phyloP scores from a whole-genome alignment of 2,329 filamentous ascomycete genomes.

The Sordariomycetes sp. region DNA sequence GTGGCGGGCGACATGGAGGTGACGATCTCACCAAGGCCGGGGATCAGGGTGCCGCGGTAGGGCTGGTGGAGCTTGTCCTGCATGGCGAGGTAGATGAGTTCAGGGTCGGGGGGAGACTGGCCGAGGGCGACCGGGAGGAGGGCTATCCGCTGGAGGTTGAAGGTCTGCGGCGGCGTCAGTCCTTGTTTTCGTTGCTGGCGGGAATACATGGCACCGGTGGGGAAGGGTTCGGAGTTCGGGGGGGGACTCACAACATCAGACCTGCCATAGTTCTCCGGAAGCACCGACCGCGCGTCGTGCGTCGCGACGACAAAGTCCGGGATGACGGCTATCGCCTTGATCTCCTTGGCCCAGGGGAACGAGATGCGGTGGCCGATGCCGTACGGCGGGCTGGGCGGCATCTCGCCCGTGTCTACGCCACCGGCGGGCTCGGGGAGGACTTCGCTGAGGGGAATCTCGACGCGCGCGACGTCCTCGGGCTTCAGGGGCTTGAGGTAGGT shows the following conservation, averaged over 20 bases:
- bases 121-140: slow-evolving; percentile 82
- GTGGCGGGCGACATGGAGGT: slow-evolving; percentile 79
- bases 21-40: slow-evolving; percentile 81
- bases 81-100: slow-evolving; percentile 95
- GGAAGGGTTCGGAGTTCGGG: too few species aligned
- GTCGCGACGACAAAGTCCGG: slow-evolving; percentile 95
- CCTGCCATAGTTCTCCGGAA: slow-evolving; percentile 68
- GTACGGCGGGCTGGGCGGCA: slow-evolving; percentile 75
- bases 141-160: slow-evolving; percentile 90
- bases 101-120: slow-evolving; percentile 77
- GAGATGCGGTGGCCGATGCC: slow-evolving; percentile 95
- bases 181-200: background rate
- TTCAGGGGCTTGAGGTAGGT: slow-evolving; percentile 90
- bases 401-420: slow-evolving; percentile 77
- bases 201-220: background rate
- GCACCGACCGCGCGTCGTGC: slow-evolving; percentile 72
- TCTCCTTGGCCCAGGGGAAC: slow-evolving; percentile 85
- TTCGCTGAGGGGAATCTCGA: slow-evolving; percentile 88
- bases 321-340: slow-evolving; percentile 95
- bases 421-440: slow-evolving; percentile 84
- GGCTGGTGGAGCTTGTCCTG: slow-evolving; percentile 97
- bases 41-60: slow-evolving; percentile 83
- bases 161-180: slow-evolving; percentile 37
- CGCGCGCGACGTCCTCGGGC: slow-evolving; percentile 77
- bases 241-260: slow-evolving; percentile 61